Conservation (phyloP, 176 grass and related monocot genomes). For the Bolboschoenus planiculmis region DNA sequence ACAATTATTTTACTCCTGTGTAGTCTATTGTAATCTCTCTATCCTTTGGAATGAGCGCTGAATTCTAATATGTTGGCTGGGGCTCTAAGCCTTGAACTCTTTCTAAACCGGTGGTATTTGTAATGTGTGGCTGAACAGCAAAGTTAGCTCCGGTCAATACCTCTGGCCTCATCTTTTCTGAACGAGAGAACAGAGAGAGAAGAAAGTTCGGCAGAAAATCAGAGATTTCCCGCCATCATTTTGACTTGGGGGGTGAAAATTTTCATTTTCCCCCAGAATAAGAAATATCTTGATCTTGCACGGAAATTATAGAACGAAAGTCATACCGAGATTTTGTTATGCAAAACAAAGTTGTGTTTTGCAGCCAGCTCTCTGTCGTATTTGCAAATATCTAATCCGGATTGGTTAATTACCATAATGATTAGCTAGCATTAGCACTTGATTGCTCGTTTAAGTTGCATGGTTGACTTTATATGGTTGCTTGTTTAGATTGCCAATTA, state of each 20-base stretch:
- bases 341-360: neutral
- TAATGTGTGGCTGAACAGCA: neutral
- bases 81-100: neutral
- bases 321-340: neutral
- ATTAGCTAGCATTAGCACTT: too few species aligned
- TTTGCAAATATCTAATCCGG: neutral
- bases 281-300: too few species aligned
- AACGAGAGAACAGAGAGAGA: too few species aligned
- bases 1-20: neutral
- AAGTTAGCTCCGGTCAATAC: neutral
- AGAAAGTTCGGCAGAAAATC: too few species aligned
- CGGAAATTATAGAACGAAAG: too few species aligned
- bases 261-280: too few species aligned
- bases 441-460: neutral
- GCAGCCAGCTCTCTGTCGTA: neutral
- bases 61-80: neutral
- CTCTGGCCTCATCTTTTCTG: neutral
- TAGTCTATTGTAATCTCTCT: neutral
- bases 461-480: neutral
- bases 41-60: neutral
- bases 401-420: neutral
- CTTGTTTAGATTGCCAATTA: constrained; percentile 5
- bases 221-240: too few species aligned
- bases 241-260: too few species aligned
- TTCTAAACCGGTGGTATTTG: neutral